phyloP scores from a whole-genome alignment of 371 early-diverging fungal genomes.

The Apophysomyces trapeziformis region DNA sequence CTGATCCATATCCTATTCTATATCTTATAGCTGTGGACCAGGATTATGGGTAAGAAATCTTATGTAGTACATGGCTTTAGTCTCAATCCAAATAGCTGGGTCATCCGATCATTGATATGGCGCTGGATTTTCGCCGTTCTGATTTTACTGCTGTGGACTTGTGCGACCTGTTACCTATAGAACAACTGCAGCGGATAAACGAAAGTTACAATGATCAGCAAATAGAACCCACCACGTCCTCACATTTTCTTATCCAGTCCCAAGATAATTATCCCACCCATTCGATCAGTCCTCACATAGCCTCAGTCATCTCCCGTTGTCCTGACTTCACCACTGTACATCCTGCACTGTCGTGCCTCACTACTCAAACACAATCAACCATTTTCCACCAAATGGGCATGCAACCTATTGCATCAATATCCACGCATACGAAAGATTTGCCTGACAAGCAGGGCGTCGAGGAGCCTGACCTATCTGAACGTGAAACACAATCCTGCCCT shows the following conservation, averaged over 20 bases:
- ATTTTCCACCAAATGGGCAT: neutral
- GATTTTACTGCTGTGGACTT: conserved; percentile 29
- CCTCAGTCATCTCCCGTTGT: conserved; percentile 5
- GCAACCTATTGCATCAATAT: neutral
- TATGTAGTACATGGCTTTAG: neutral
- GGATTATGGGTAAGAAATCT: conserved; percentile 34
- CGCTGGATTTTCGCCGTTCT: conserved; percentile 29
- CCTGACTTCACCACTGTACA: conserved; percentile 29
- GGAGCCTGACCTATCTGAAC: neutral
- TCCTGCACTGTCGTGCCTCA: conserved; percentile 15
- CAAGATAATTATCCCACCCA: neutral
- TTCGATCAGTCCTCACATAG: neutral
- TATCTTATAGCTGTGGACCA: conserved; percentile 26
- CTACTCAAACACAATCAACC: conserved; percentile 4
- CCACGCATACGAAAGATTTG: neutral
- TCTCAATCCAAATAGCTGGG: conserved; percentile 22
- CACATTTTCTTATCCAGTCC: neutral
- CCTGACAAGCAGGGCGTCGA: neutral
- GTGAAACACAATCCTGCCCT: conserved; percentile 4
- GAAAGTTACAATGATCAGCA: neutral
- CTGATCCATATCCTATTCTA: neutral
- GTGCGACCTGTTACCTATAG: conserved; percentile 27
- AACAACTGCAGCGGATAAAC: neutral
- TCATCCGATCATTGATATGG: conserved; percentile 38
- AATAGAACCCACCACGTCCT: neutral